Conservation (phyloP, 2,329 filamentous ascomycete genomes). For the Fusarium circinatum region DNA sequence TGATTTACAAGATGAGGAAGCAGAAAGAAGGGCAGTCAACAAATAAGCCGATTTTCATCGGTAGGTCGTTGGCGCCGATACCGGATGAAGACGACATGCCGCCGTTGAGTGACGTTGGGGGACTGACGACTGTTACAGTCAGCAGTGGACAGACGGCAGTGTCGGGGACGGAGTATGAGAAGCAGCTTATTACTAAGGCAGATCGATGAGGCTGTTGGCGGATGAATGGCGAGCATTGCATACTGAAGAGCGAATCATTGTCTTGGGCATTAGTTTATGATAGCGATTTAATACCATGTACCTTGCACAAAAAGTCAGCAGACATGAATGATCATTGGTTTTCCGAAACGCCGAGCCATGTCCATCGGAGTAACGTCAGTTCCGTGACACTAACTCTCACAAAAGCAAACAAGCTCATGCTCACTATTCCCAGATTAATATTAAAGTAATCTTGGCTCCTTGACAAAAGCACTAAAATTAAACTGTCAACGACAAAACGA, state of each 20-base stretch:
- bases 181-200: background rate
- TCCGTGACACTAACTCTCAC: background rate
- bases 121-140: background rate
- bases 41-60: background rate
- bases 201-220: background rate
- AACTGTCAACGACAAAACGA: constrained; percentile 16
- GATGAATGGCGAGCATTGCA: background rate
- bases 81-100: background rate
- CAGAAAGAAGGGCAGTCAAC: background rate
- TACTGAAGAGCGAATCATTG: background rate
- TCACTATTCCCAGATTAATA: background rate
- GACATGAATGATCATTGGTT: background rate
- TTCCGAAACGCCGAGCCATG: background rate
- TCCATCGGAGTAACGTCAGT: background rate
- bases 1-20: background rate
- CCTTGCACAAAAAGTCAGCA: background rate
- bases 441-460: background rate
- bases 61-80: background rate
- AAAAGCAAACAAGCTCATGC: background rate
- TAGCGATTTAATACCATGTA: background rate
- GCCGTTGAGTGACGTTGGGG: background rate
- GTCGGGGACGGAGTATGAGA: background rate
- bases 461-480: constrained; percentile 7
- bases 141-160: background rate
- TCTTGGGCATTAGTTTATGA: background rate